Base-by-base conservation (phyloP, 192 early-diverging fungal species). In the Backusella parvicylindrica region DNA sequence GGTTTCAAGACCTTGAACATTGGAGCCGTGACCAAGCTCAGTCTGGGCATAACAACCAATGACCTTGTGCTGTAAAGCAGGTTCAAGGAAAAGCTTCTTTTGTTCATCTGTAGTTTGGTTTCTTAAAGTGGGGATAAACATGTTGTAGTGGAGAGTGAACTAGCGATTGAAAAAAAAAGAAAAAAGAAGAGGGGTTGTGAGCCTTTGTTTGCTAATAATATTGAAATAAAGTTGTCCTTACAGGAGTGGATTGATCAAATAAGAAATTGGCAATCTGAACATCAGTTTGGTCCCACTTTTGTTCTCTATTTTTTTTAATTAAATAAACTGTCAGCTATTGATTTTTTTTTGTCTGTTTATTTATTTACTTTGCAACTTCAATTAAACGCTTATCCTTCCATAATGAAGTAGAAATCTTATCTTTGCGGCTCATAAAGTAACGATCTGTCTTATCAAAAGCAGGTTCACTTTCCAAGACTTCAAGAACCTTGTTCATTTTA, bases 1-100 rank as follows among this genome's bases (percentile, higher is more conserved):
- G 33, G 95, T 96, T 85, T 96, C 95, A 30, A 96, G 85, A 3
- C 93, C 95, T 86, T 94, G 92, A n/a, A 96, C 90, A 66, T 96
- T 96, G 37, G 89, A 91, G 13, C 92, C 92, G 73, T 93, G 92
- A 13, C 84, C 86, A 32, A 82, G 71, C 71, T 95, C 95, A 2
- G 94, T 95, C 76, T 95, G 94, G 33, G 94, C 92, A 72, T 95
- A 95, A 81, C 93, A 95, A 53, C 94, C 94, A 73, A 95, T 91
- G 70, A 96, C 92, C 67, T 91, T 86, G 77, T 93, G 90, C 30
- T 87, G 82, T 40, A 87, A 70, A 15, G 94, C 94, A 36, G 89
- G 91, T 78, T 87, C 85, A 32, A 95, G 80, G 79, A 93, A 96
- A 70, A 90, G 77, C 64, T 90, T 89, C 73, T 91, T 84, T 85